Percentiles rank a stretch among this genome's conserved stretches.
Conservation (phyloP, 1,284 basidiomycete species). For the Papiliotrema nemorosa region DNA sequence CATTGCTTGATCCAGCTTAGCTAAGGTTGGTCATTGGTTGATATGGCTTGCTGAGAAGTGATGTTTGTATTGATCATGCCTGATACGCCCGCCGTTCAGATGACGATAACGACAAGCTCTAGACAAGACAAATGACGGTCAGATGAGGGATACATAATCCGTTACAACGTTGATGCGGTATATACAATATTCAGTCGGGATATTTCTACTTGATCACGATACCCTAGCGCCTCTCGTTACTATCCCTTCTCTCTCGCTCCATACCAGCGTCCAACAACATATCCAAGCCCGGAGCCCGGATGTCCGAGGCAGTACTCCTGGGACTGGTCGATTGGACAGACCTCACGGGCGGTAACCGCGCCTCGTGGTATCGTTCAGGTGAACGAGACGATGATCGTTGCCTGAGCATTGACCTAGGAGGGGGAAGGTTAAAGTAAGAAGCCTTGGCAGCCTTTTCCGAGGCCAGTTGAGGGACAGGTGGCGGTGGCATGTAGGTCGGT, state of each 20-base stretch:
- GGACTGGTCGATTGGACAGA: conserved; percentile 5
- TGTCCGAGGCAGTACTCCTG: not conserved
- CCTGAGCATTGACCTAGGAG: conserved; percentile 3
- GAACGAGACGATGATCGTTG: not conserved
- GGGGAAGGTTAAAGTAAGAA: conserved; percentile 2
- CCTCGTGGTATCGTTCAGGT: not conserved
- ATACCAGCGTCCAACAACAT: conserved; percentile 8
- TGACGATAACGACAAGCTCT: no score
- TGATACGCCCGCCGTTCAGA: no score
- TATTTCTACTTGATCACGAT: no score
- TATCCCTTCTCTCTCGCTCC: conserved; percentile 8
- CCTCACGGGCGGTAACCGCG: not conserved
- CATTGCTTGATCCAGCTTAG: no score
- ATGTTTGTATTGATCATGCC: no score
- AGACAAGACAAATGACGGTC: no score
- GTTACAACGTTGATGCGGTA: no score
- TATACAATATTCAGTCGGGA: no score
- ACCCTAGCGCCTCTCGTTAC: conserved; percentile 1
- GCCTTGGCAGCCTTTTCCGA: conserved; percentile 1
- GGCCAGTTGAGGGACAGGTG: conserved; percentile 7
- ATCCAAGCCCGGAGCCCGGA: conserved; percentile 5
- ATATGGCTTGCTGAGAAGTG: no score
- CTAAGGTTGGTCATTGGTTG: no score
- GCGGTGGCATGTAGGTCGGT: conserved; percentile 3
- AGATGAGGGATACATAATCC: no score